Evolutionary conservation across 805 yeast genomes (phyloP).

Genomic region (Wickerhamomyces sydowiorum): DNA sequence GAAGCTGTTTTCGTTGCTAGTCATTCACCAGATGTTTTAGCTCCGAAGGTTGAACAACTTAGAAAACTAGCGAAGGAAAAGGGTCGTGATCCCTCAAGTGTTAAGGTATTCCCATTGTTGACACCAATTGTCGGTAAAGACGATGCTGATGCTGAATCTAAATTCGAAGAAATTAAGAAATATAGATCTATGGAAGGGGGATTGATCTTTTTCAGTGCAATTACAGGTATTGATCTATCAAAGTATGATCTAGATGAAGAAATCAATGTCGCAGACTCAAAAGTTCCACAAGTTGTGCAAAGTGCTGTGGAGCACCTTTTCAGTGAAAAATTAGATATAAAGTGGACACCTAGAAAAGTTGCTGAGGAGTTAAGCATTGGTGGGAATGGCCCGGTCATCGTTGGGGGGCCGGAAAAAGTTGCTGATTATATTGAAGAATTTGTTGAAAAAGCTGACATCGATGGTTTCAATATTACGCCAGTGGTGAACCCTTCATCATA

Average conservation of each 20-base stretch:
- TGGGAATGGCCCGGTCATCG: constrained; percentile 26
- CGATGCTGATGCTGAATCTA: constrained; percentile 33
- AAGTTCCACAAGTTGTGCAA: constrained; percentile 24
- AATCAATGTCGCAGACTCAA: constrained; percentile 6
- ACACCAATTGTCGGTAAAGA: constrained; percentile 34
- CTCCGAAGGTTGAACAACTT: constrained; percentile 26
- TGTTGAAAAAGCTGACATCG: constrained; percentile 35
- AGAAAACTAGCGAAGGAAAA: constrained; percentile 26
- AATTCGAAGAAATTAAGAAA: constrained; percentile 24
- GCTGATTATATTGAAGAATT: constrained; percentile 37
- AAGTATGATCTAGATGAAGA: constrained; percentile 22
- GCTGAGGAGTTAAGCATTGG: constrained; percentile 25
- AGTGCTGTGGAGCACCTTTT: constrained; percentile 27
- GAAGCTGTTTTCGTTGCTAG: constrained; percentile 35
- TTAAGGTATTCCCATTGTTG: constrained; percentile 32
- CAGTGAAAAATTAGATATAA: constrained; percentile 9
- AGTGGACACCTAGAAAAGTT: constrained; percentile 21
- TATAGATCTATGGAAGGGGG: constrained; percentile 38
- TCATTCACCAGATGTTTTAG: constrained; percentile 26
- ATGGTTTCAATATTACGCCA: constrained; percentile 39
- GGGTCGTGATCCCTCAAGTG: constrained; percentile 30
- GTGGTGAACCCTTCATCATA: constrained; percentile 33
- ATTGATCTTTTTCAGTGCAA: constrained; percentile 37
- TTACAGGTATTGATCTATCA: constrained; percentile 39
- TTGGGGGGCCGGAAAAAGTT: constrained; percentile 32